Base-by-base conservation (phyloP, 2,329 filamentous ascomycete species). In the Amylocarpus encephaloides region DNA sequence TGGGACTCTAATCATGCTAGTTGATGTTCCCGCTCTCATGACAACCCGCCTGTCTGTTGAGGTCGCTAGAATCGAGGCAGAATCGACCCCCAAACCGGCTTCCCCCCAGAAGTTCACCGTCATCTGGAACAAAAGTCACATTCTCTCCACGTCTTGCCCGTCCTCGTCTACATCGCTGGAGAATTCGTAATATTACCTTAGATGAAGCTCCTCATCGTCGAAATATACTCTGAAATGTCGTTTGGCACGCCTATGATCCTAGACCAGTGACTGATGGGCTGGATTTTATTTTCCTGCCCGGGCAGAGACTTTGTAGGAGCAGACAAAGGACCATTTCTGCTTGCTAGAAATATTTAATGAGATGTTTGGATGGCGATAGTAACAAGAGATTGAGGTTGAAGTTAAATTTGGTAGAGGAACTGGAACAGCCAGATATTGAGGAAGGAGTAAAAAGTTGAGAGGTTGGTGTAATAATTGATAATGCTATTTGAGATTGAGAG, bases 181-280 rank as follows among this genome's bases (percentile, higher is more conserved):
- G 19, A 66, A 58, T 9, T 72, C 64, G 46, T 71, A 75, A 46
- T 74, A 73, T 2, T 73, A 69, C 19, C 61, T 57, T 11, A 66
- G 68, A 38, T 74, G 71, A 0, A 66, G 64, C n/a, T 63, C 66
- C 3, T 64, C 54, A 2, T 62, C 59, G 0, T 62, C 47, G 0
- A 71, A 56, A 29, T 74, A 65, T 34, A 76, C 64, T 18, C 62
- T 68, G 56, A 75, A 78, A 50, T 78, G 74, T 0, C 72, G 70
- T 43, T 73, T 77, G 2, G 63, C 68, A 0, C 63, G 56, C 75
- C 78, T 78, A 48, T 78, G 77, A 33, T 76, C 73, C 53, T 75
- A n/a, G n/a, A n/a, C n/a, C n/a, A n/a, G n/a, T n/a, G n/a, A n/a
- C n/a, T n/a, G n/a, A n/a, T n/a, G n/a, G n/a, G n/a, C n/a, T n/a